Conservation (phyloP, 2,329 filamentous ascomycete genomes). For the Juglanconis juglandina region DNA sequence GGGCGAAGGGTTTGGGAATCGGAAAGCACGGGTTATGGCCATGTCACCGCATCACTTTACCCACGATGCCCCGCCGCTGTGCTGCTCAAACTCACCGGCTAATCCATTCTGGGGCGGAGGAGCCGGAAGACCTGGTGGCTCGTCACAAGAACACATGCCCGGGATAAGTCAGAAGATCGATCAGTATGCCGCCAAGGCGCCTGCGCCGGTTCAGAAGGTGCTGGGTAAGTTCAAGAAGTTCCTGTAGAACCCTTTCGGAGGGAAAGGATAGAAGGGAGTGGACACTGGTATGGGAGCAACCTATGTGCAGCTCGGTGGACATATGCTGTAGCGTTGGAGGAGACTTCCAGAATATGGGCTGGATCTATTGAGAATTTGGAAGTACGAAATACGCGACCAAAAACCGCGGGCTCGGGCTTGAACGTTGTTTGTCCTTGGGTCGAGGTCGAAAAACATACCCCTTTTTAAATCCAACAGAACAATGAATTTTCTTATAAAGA, state of each 20-base stretch:
- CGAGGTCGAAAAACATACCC: too few species aligned
- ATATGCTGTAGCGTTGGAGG: too few species aligned
- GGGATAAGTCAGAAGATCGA: conserved; percentile 10
- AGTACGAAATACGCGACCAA: too few species aligned
- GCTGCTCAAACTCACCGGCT: conserved; percentile 13
- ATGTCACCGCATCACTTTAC: conserved; percentile 17
- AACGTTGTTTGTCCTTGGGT: too few species aligned
- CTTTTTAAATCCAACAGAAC: too few species aligned
- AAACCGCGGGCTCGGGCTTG: too few species aligned
- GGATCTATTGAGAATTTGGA: too few species aligned
- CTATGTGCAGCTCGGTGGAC: too few species aligned
- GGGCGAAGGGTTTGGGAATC: conserved; percentile 21
- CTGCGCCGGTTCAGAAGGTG: conserved; percentile 6
- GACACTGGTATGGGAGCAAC: too few species aligned
- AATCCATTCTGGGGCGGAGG: neutral
- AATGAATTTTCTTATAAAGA: too few species aligned
- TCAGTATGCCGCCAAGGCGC: conserved; percentile 1
- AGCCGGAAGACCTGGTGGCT: neutral
- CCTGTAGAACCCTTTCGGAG: neutral
- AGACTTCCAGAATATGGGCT: too few species aligned
- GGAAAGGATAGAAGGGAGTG: neutral
- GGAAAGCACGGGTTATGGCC: conserved; percentile 19
- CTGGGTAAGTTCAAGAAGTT: conserved; percentile 3
- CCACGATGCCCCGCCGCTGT: conserved; percentile 16
- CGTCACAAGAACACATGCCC: neutral